A percentile compares a stretch with the other conserved stretches of the same genome.
Evolutionary conservation across 768 basidiomycete genomes (phyloP).

Genomic region (Lentinula aciculospora): DNA sequence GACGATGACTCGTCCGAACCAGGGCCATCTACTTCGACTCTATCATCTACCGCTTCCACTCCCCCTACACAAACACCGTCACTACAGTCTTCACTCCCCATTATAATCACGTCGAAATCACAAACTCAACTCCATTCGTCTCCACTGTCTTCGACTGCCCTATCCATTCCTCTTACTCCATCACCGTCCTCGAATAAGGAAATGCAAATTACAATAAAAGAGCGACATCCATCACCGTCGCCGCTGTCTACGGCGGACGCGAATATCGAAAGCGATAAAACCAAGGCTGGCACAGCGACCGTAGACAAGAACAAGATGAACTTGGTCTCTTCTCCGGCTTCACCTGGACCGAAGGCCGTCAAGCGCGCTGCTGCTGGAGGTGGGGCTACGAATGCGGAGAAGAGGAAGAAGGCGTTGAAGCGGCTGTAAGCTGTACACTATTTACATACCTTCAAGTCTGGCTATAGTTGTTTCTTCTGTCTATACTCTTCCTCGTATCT

Average conservation of each 20-base stretch:
- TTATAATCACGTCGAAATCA: constrained; percentile 20
- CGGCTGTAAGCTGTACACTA: constrained; percentile 39
- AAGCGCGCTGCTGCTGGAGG: constrained; percentile 60
- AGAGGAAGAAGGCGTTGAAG: constrained; percentile 86
- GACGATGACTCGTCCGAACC: background rate
- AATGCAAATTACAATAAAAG: constrained; percentile 31
- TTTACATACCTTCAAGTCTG: background rate
- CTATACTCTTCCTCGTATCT: background rate
- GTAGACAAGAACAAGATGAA: constrained; percentile 4
- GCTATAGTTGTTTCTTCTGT: background rate
- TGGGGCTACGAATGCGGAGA: constrained; percentile 56
- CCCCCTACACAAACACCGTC: constrained; percentile 22
- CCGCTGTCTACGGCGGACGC: constrained; percentile 70
- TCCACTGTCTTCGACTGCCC: constrained; percentile 35
- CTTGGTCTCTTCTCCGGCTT: constrained; percentile 15
- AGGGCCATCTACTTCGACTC: constrained; percentile 9
- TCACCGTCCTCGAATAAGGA: constrained; percentile 34
- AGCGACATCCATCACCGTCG: constrained; percentile 61
- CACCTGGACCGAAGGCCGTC: constrained; percentile 51
- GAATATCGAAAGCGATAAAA: constrained; percentile 42
- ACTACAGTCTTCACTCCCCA: constrained; percentile 22
- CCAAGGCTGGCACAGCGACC: constrained; percentile 25
- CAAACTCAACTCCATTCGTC: constrained; percentile 29
- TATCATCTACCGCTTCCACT: constrained; percentile 14
- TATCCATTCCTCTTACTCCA: constrained; percentile 36